These are phyloP conservation scores for Naematelia encephala DNA, from an alignment of 768 basidiomycete genomes.

Conservation along the genomic window DNA sequence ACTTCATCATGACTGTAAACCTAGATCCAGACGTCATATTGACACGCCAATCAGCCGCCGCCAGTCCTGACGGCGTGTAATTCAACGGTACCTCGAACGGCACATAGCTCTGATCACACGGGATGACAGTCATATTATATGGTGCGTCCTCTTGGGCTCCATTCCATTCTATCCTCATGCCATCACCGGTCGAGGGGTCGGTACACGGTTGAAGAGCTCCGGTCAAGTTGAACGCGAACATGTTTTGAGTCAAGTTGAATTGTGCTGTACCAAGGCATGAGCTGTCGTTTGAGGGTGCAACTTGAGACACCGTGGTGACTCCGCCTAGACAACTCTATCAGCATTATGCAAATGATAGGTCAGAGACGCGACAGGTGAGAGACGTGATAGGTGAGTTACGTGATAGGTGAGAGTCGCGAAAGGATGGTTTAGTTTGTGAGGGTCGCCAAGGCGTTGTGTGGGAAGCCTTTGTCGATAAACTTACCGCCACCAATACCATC, in stretches of 20 bases:
- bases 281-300: neutral
- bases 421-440: no score
- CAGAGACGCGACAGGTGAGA: no score
- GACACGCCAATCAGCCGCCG: conserved; percentile 8
- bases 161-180: neutral
- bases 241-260: neutral
- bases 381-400: no score
- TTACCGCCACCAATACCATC: neutral
- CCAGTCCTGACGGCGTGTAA: neutral
- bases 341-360: no score
- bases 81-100: conserved; percentile 12
- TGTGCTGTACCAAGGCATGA: neutral
- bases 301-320: neutral
- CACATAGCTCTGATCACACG: conserved; percentile 11
- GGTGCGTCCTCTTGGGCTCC: conserved; percentile 6
- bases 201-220: neutral
- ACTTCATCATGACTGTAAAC: conserved; percentile 23
- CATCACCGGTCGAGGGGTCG: neutral
- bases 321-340: neutral
- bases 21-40: conserved; percentile 18
- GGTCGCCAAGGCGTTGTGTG: neutral
- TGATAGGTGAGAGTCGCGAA: no score
- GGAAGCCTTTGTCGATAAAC: neutral
- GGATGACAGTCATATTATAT: conserved; percentile 14
- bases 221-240: neutral